Evolutionary conservation across 768 basidiomycete genomes (phyloP).

Genomic region (Mycena metata): DNA sequence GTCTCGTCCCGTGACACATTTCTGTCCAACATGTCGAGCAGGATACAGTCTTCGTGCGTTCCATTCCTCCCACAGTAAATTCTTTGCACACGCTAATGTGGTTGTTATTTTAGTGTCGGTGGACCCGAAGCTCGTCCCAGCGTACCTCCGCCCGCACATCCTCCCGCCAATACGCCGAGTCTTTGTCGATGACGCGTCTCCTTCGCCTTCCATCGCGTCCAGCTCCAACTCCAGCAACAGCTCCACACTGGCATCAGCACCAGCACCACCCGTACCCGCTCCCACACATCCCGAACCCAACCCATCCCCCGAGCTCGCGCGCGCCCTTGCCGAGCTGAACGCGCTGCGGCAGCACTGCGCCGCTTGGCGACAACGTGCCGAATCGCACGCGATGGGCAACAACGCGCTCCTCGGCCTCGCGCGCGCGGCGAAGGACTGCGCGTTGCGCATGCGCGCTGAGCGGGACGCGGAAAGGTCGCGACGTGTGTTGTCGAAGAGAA

Average conservation of each 20-base stretch:
- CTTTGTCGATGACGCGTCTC: constrained; percentile 59
- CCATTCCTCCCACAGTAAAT: too few species aligned
- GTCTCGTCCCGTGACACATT: constrained; percentile 60
- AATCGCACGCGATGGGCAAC: constrained; percentile 63
- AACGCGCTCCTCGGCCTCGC: constrained; percentile 59
- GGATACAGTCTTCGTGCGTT: constrained; percentile 68
- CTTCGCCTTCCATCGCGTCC: too few species aligned
- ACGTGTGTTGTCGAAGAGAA: constrained; percentile 26
- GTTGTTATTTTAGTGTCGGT: constrained; percentile 56
- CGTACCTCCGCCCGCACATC: constrained; percentile 68
- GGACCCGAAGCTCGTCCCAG: constrained; percentile 65
- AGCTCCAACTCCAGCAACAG: constrained; percentile 23
- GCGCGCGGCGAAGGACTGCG: constrained; percentile 49
- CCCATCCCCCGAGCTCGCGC: constrained; percentile 41
- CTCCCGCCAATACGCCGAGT: constrained; percentile 70
- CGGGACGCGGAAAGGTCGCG: constrained; percentile 18
- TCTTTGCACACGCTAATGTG: too few species aligned
- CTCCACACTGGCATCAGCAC: background rate
- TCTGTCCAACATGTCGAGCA: constrained; percentile 72
- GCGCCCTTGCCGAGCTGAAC: constrained; percentile 56
- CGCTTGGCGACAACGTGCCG: constrained; percentile 66
- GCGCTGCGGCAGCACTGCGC: too few species aligned
- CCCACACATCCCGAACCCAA: too few species aligned
- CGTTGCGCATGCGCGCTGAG: constrained; percentile 25
- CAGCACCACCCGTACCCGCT: constrained; percentile 26